Percentiles rank a stretch among this genome's conserved stretches.
phyloP scores from a whole-genome alignment of 495 filamentous ascomycete species.

The Entonaema liquescens region DNA sequence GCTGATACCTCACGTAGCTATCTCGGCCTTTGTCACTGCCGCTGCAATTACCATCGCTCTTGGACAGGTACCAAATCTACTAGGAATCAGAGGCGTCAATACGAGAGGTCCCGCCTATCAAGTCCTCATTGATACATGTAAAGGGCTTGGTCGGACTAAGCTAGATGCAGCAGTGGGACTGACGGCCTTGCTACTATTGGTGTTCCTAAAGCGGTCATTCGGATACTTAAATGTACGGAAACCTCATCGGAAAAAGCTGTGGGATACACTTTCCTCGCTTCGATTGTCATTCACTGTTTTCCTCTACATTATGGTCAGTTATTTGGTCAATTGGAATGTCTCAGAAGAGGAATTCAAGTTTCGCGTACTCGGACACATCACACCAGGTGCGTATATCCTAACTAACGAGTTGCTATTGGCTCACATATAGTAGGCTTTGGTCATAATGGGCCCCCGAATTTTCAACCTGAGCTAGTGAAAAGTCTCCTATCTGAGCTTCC shows the following conservation, averaged over 20 bases:
- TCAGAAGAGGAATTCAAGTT: neutral
- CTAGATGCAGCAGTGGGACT: conserved; percentile 10
- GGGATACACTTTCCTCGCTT: neutral
- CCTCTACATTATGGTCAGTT: conserved; percentile 2
- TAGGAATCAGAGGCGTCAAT: neutral
- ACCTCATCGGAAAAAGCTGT: neutral
- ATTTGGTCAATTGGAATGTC: neutral
- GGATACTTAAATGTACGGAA: neutral
- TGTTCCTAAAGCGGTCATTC: neutral
- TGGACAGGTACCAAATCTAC: neutral
- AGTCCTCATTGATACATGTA: conserved; percentile 10
- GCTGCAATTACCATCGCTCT: conserved; percentile 10
- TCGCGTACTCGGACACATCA: conserved; percentile 8
- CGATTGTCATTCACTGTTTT: neutral
- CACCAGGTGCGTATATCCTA: neutral
- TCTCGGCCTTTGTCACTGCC: conserved; percentile 12
- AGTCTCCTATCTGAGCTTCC: conserved; percentile 12
- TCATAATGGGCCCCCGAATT: neutral
- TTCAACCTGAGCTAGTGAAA: neutral
- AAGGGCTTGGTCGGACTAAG: neutral
- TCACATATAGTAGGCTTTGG: neutral
- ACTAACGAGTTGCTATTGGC: neutral
- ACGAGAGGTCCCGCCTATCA: neutral
- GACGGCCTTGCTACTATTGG: conserved; percentile 2
- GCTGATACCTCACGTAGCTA: conserved; percentile 11